A percentile compares a stretch with the other conserved stretches of the same genome.
Conservation (phyloP, 2,329 filamentous ascomycete genomes). For the Penicillium oxalicum region DNA sequence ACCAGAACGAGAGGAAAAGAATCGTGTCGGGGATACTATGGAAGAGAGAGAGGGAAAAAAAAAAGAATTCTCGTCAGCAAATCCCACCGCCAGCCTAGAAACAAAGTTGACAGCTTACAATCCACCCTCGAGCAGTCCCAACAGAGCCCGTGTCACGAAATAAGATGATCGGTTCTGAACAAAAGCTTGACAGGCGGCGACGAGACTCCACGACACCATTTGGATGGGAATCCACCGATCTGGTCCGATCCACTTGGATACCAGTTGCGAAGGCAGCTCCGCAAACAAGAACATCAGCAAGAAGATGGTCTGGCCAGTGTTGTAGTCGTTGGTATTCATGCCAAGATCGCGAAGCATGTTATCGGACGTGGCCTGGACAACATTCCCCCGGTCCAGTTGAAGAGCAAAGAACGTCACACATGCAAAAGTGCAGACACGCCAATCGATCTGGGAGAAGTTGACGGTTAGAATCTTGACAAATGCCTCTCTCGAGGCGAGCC, state of each 20-base stretch:
- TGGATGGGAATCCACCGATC: conserved; percentile 57
- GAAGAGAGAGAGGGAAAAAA: background rate
- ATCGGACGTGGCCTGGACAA: conserved; percentile 56
- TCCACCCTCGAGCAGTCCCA: conserved; percentile 50
- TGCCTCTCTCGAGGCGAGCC: background rate
- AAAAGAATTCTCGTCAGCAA: no score
- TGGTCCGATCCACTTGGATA: conserved; percentile 54
- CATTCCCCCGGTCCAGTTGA: conserved; percentile 59
- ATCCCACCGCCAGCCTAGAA: conserved; percentile 19
- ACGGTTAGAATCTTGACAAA: no score
- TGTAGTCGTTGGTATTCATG: conserved; percentile 47
- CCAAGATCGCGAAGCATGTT: conserved; percentile 49
- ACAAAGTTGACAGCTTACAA: conserved; percentile 49
- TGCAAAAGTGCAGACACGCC: conserved; percentile 38
- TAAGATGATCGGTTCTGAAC: conserved; percentile 41
- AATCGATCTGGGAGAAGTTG: conserved; percentile 34
- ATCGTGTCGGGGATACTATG: conserved; percentile 39
- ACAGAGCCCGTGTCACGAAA: conserved; percentile 41
- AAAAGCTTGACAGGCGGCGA: conserved; percentile 48
- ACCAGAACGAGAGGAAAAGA: conserved; percentile 66
- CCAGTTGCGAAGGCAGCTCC: conserved; percentile 57
- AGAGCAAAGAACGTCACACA: conserved; percentile 60
- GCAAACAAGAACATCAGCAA: conserved; percentile 37
- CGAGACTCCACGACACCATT: conserved; percentile 52
- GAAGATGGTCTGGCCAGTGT: conserved; percentile 40